Evolutionary conservation across 352 stramenopile species (phyloP).

Genomic region (Pythium sp.): DNA sequence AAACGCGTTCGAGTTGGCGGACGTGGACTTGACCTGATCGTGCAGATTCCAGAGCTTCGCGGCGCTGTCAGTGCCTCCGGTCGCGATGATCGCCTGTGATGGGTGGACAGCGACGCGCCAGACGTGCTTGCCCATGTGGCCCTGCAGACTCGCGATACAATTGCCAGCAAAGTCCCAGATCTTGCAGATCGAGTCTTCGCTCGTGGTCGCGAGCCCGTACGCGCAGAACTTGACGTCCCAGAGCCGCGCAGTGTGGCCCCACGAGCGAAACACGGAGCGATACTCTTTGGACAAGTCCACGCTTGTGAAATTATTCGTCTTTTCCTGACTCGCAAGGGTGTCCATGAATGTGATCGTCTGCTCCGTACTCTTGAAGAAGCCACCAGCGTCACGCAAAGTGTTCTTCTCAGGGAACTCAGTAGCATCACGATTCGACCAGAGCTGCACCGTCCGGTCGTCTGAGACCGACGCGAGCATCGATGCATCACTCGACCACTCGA

Average conservation of each 20-base stretch:
- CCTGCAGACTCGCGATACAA: conserved; percentile 71
- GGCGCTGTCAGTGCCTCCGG: conserved; percentile 72
- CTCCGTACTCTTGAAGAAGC: conserved; percentile 16
- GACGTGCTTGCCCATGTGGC: conserved; percentile 72
- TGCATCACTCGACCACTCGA: conserved; percentile 71
- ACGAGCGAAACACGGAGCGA: conserved; percentile 60
- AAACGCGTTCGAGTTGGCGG: conserved; percentile 12
- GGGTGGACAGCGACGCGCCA: conserved; percentile 75
- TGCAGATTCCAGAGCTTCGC: conserved; percentile 78
- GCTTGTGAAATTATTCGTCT: not conserved
- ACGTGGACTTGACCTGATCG: conserved; percentile 52
- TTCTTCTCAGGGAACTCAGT: conserved; percentile 10
- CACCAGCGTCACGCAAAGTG: not conserved
- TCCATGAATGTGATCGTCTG: conserved; percentile 14
- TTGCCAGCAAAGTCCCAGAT: conserved; percentile 59
- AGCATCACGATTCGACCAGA: conserved; percentile 55
- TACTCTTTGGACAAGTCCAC: conserved; percentile 31
- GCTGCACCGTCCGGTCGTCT: conserved; percentile 80
- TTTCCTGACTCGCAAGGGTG: not conserved
- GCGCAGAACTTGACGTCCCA: conserved; percentile 83
- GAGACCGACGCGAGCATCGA: conserved; percentile 76
- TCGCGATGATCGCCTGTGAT: conserved; percentile 40
- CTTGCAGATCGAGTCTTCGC: conserved; percentile 78
- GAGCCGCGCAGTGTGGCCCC: conserved; percentile 79
- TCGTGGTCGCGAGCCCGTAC: conserved; percentile 49